These are phyloP conservation scores for Diaporthe sp. DNA, from an alignment of 2,329 filamentous ascomycete genomes.

Conservation along the genomic window DNA sequence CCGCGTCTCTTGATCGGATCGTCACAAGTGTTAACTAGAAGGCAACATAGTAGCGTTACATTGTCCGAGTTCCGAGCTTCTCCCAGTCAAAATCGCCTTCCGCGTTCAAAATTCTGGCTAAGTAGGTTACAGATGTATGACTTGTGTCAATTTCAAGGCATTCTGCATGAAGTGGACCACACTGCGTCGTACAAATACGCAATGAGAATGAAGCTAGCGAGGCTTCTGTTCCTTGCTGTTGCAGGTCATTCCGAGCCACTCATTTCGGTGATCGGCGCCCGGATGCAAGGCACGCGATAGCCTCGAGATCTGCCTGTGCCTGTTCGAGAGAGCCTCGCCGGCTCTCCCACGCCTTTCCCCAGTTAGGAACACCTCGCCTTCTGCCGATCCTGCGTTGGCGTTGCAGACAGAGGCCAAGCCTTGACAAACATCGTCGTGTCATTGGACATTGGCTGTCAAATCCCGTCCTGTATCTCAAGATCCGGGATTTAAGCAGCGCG, in stretches of 20 bases:
- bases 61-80: not conserved
- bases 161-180: not conserved
- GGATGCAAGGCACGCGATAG: slow-evolving; percentile 10
- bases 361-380: not conserved
- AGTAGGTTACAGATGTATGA: not conserved
- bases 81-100: not conserved
- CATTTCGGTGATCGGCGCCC: not conserved
- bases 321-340: not conserved
- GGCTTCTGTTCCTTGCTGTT: not conserved
- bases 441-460: not conserved
- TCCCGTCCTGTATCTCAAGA: not conserved
- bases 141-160: not conserved
- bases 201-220: not conserved
- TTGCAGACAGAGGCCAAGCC: not conserved
- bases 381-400: not conserved
- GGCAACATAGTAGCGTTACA: not conserved
- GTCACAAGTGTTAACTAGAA: too few species aligned
- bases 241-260: not conserved
- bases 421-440: not conserved
- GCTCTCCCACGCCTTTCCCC: not conserved
- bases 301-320: not conserved
- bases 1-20: not conserved
- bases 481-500: not conserved
- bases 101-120: not conserved
- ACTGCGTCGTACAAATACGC: not conserved